Base-by-base conservation (phyloP, 2,329 filamentous ascomycete genomes). In the Aspergillus sp. region DNA sequence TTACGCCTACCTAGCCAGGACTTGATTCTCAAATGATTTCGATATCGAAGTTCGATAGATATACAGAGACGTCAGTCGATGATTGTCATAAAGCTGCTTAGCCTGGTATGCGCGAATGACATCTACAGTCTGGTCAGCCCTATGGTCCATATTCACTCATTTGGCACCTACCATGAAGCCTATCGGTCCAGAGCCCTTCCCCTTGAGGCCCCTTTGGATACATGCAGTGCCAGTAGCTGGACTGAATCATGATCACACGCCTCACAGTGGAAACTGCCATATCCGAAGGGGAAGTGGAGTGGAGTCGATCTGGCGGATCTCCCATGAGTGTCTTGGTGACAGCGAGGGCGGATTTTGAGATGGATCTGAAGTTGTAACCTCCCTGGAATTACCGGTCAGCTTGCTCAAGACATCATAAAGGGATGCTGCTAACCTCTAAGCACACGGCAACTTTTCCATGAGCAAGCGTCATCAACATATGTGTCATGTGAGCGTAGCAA, bases 401-500 rank as follows among this genome's bases (percentile, higher is more conserved):
- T 25, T 34, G 9, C 3, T 11, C 50, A 28, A 43, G 22, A 25
- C 31, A 56, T 47, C 2, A 23, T 23, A 15, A n/a, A 43, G 11
- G 5, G 13, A 9, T 34, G 13, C 45, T 9, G 5, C 69, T 54
- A 63, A 82, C 81, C 76, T 99, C 95, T 2, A 99, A 83, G 73
- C 93, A 97, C 8, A 97, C 94, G 2, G 92, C 91, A 15, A 99
- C 85, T 73, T 93, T 97, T 30, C 95, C 95, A 49, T 89, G 85
- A 0, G 95, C 94, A 22, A 99, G 83, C 2, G 92, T 93, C 93
- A 97, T 98, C 52, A 99, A 86, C 94, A 98, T 97, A 74, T 97
- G 93, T 17, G 95, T 98, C 95, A 99, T 98, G 73, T 99, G 94
- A 15, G 93, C 92, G 74, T 98, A 99, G 73, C 95, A 96, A 4